Conservation (phyloP, 805 yeast species). For the Yarrowia sp. region DNA sequence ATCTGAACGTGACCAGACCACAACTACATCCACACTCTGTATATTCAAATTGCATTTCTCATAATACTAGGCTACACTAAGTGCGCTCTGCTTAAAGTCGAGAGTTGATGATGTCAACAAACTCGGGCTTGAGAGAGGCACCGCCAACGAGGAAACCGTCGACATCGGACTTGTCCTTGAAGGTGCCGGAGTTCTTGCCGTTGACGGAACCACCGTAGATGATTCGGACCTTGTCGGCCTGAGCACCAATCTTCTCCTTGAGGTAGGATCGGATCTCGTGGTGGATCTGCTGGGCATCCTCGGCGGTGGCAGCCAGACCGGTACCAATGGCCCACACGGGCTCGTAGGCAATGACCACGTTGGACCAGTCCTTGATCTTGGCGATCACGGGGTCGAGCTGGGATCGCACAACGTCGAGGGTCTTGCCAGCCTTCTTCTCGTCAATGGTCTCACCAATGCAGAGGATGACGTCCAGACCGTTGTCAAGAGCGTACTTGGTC, state of each 20-base stretch:
- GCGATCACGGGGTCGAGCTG: slow-evolving; percentile 89
- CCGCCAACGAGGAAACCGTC: slow-evolving; percentile 99
- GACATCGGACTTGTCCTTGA: slow-evolving; percentile 90
- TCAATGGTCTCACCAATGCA: slow-evolving; percentile 98
- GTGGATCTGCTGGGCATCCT: slow-evolving; percentile 97
- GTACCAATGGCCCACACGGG: slow-evolving; percentile 99
- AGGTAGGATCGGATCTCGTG: slow-evolving; percentile 84
- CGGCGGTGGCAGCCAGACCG: slow-evolving; percentile 98
- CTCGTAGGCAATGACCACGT: slow-evolving; percentile 96
- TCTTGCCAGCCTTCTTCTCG: slow-evolving; percentile 88
- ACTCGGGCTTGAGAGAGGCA: slow-evolving; percentile 98
- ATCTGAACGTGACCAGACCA: no score
- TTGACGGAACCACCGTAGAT: slow-evolving; percentile 98
- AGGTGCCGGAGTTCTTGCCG: slow-evolving; percentile 88
- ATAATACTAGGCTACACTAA: neutral
- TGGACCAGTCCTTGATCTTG: slow-evolving; percentile 84
- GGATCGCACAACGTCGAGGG: slow-evolving; percentile 84
- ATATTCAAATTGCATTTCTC: neutral
- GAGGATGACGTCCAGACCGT: slow-evolving; percentile 87
- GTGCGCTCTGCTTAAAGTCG: slow-evolving; percentile 62
- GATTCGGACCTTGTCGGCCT: slow-evolving; percentile 83
- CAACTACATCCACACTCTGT: no score
- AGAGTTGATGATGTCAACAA: slow-evolving; percentile 91
- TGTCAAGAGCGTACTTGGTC: slow-evolving; percentile 90
- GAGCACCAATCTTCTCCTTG: slow-evolving; percentile 77